Base-by-base conservation (phyloP, 805 yeast species). In the Groenewaldozyma salmanticensis region DNA sequence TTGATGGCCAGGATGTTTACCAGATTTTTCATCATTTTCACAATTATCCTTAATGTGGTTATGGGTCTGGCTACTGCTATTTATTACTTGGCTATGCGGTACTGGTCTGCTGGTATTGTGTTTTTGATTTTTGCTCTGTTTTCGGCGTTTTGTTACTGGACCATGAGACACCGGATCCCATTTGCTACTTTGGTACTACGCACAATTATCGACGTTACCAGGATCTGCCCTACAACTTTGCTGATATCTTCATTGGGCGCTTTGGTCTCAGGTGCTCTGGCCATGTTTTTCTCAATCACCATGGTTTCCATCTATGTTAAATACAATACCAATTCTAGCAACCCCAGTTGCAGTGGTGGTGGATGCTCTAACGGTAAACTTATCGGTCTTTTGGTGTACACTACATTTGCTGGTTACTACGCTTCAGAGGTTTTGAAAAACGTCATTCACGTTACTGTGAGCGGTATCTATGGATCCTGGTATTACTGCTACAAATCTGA, bases 401-500 rank as follows among this genome's bases (percentile, higher is more conserved):
- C 81, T 4, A 76, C 86, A 49, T 84, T 88, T 59, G 81, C 90
- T 4, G 95, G 94, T 16, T 87, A 74, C 57, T 81, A 76, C 58
- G 74, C 86, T 45, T 73, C 92, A 21, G 96, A 86, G 61, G 92
- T 87, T 16, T 67, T 84, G 43, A 77, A 79, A 61, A 86, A 83
- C 52, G 70, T 83, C 13, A 78, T 86, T 29, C 94, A 88, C 55
- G 82, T 81, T 18, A 75, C 87, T 1, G 77, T 85, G 36, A 71
- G 90, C 19, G 95, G 95, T 20, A 76, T 86, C 16, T 88, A 74
- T 57, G 96, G 96, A 6, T 74, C 90, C 5, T 88, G 96, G 96
- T 87, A 84, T 61, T 88, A 85, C 61, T 72, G 82, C 60, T 72
- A 81, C 16, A 68, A 69, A 42, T 74, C 86, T 9, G 86, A 79